phyloP scores from a whole-genome alignment of 805 yeast species.

The Metschnikowia hibisci region DNA sequence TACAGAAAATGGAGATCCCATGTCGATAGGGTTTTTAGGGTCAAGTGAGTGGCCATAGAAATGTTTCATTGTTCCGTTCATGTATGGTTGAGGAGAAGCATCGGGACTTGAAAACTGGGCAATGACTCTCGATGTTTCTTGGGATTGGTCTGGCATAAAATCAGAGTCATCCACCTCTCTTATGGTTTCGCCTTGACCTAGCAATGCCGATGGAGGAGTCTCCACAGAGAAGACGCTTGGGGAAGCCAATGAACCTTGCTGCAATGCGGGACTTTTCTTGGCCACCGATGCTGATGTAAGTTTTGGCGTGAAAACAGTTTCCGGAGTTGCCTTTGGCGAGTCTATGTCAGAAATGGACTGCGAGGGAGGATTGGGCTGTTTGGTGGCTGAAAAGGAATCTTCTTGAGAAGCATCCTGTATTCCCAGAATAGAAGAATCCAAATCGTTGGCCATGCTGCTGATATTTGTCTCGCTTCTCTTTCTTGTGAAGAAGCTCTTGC shows the following conservation, averaged over 20 bases:
- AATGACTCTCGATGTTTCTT: slow-evolving; percentile 6
- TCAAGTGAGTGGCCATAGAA: slow-evolving; percentile 13
- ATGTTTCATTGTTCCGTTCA: not conserved
- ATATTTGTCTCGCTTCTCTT: not conserved
- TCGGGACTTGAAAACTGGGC: slow-evolving; percentile 3
- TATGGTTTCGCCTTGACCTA: slow-evolving; percentile 14
- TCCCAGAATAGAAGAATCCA: not conserved
- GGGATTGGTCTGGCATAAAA: slow-evolving; percentile 12
- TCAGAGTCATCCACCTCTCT: slow-evolving; percentile 21
- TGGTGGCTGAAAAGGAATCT: not conserved
- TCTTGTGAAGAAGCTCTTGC: slow-evolving; percentile 1
- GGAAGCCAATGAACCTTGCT: slow-evolving; percentile 1
- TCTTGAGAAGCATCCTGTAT: not conserved
- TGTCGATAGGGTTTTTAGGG: slow-evolving; percentile 8
- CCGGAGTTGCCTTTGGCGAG: not conserved
- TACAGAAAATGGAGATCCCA: slow-evolving; percentile 35
- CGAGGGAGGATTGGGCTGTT: too few species aligned
- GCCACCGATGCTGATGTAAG: not conserved
- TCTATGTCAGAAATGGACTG: not conserved
- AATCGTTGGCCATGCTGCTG: not conserved
- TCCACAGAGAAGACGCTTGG: slow-evolving; percentile 9
- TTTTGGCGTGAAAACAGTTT: not conserved
- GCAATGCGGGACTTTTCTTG: not conserved
- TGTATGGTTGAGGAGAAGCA: not conserved
- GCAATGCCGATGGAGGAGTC: slow-evolving; percentile 8